These are phyloP conservation scores for Blastomyces emzantsi DNA, from an alignment of 2,329 filamentous ascomycete genomes.

Conservation along the genomic window DNA sequence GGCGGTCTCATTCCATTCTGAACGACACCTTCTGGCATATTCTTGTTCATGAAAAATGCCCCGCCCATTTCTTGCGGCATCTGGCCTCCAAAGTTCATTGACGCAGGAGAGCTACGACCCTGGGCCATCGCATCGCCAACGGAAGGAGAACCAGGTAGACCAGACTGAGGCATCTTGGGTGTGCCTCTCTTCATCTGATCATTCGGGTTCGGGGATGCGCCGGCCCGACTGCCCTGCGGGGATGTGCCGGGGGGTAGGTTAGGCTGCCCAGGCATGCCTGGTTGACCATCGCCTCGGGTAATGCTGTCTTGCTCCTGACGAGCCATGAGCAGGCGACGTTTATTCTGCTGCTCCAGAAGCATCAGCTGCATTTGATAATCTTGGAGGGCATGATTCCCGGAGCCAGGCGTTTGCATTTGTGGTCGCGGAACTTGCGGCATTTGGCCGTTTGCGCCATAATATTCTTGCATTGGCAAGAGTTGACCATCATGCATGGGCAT, in stretches of 20 bases:
- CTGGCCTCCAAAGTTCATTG: constrained; percentile 46
- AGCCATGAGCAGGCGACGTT: constrained; percentile 57
- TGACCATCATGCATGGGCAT: constrained; percentile 60
- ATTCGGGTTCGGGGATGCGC: constrained; percentile 52
- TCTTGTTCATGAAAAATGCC: constrained; percentile 37
- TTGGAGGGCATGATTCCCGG: constrained; percentile 53
- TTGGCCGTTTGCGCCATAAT: constrained; percentile 48
- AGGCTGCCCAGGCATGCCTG: constrained; percentile 33
- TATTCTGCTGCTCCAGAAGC: constrained; percentile 60
- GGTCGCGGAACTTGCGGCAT: constrained; percentile 33
- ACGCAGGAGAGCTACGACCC: constrained; percentile 52
- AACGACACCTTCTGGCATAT: constrained; percentile 34
- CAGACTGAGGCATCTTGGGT: constrained; percentile 50
- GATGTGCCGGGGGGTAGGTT: constrained; percentile 48
- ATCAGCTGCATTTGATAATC: constrained; percentile 64
- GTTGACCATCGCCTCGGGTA: constrained; percentile 43
- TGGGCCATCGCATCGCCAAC: constrained; percentile 48
- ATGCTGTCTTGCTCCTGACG: constrained; percentile 58
- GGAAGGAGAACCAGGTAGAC: constrained; percentile 49
- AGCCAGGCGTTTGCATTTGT: constrained; percentile 24
- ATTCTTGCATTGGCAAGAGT: constrained; percentile 41
- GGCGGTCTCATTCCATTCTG: constrained; percentile 51
- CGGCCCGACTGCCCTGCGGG: constrained; percentile 47
- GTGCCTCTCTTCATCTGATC: constrained; percentile 56
- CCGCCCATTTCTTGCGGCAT: constrained; percentile 42